Evolutionary conservation across 257 asterid genomes (phyloP), one percentile per base, ranked within the genome.

Genomic region (Gentiana macrophylla): DNA sequence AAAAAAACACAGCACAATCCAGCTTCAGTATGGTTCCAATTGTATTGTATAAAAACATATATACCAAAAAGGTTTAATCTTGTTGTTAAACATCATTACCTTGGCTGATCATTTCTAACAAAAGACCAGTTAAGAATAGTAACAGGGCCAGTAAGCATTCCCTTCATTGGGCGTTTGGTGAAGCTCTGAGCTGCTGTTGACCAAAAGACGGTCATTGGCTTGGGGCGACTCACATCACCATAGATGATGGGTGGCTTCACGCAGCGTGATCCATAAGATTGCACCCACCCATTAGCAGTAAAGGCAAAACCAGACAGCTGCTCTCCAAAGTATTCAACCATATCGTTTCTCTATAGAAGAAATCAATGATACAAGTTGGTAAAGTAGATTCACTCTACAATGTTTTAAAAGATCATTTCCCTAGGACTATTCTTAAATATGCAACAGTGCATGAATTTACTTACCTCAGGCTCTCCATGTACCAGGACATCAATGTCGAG

Each of bases 301-400:
- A 92, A 92, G 61, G 86, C 95, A 78, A 88, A 92, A 48, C 97
- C 98, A 43, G 97, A 88, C 57, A 92, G 72, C 73, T 92, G 98
- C 78, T 92, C 98, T 9, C 98, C 97, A 4, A 92, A 92, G 88
- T 92, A 92, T 78, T 92, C 98, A 74, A 92, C 98, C 98, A 92
- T 92, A 57, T 92, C 99, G 5, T 92, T 92, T 70, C 97, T 85
- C 94, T 88, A 78, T 50, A 78, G 75, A 66, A 65, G 43, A 24
- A 24, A 24, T 50, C 49, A 37, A 70, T 54, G 67, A 60, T 35
- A 55, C 24, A 51, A 35, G 35, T 60, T 15, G 60, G 53, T 34
- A 0, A 36, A 12, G 46, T 41, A 60, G 50, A 5, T 47, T 47
- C 32, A 32, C 15, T 24, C 24, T 4, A 32, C 24, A 24, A 0